Evolutionary conservation across 169 alveolate species (phyloP), one percentile per base, ranked within the genome.

Genomic region (Plasmodium gaboni): DNA sequence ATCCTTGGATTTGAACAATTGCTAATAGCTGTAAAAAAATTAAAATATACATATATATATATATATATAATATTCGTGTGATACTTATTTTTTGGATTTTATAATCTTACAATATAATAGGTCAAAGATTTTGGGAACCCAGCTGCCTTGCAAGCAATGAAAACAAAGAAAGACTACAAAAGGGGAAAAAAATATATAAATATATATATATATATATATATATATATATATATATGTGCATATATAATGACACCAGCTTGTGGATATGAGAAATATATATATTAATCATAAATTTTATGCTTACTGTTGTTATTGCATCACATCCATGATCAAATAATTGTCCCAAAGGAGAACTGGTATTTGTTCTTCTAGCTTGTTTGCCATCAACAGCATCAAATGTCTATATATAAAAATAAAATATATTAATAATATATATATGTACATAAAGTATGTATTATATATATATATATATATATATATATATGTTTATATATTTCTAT

Each of bases 331-430:
- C 98, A 73, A 96, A 92, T 24, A 97, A 89, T 91, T 95, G 96
- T 42, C 98, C 98, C 48, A 95, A 92, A 1, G 98, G 97, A 15
- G 96, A 92, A 24, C 96, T 85, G 15, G 96, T 92, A 44, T 89
- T 87, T 6, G 96, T 94, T 55, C 96, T 91, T 55, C 98, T 88
- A 48, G 98, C 98, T 38, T 97, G 97, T 73, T 97, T 97, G 22
- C 98, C 98, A 76, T 97, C 98, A 17, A 96, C 88, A 4, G 98
- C 97, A 87, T 97, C 98, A n/a, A 95, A 87, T 3, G 98, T 95
- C 87, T 96, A 46, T 70, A 48, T 15, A 24, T 19, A 19, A 19
- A 65, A 42, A 67, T 42, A 68, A 38, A 12, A 44, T 38, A 38
- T 38, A 38, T 38, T 38, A 38, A 38, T 38, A 38, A 32, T 32